Conservation (phyloP, 441 rosid genomes). For the Pelargonium australe region DNA sequence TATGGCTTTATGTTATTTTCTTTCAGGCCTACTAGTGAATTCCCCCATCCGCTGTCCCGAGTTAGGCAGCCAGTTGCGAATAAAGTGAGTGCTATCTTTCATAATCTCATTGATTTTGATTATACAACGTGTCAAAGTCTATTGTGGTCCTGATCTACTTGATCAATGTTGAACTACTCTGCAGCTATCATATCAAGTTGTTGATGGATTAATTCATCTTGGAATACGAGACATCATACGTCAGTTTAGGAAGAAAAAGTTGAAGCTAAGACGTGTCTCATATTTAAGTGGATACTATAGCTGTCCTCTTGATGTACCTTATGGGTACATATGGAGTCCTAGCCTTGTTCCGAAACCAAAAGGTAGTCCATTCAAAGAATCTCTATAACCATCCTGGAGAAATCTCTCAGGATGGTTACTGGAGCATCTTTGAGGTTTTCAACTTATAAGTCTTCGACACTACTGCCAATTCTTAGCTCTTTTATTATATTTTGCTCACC, state of each 20-base stretch:
- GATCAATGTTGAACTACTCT: neutral
- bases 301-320: slow-evolving; percentile 34
- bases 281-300: slow-evolving; percentile 34
- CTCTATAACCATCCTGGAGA: neutral
- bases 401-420: too few relatives aligned
- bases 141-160: neutral
- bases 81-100: slow-evolving; percentile 28
- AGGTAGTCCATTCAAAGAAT: slow-evolving; percentile 20
- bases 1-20: neutral
- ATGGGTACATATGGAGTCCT: slow-evolving; percentile 47
- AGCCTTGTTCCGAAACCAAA: slow-evolving; percentile 44
- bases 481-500: too few relatives aligned
- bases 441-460: too few relatives aligned
- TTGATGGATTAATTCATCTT: slow-evolving; percentile 39
- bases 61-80: slow-evolving; percentile 35
- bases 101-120: neutral
- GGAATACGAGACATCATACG: slow-evolving; percentile 44
- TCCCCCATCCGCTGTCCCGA: slow-evolving; percentile 44
- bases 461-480: too few relatives aligned
- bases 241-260: slow-evolving; percentile 36
- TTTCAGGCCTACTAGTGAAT: slow-evolving; percentile 41
- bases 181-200: slow-evolving; percentile 48
- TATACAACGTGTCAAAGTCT: neutral
- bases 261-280: slow-evolving; percentile 35
- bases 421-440: too few relatives aligned